These are phyloP conservation scores for Lactifluus piperatus DNA, from an alignment of 768 basidiomycete genomes.

Conservation along the genomic window DNA sequence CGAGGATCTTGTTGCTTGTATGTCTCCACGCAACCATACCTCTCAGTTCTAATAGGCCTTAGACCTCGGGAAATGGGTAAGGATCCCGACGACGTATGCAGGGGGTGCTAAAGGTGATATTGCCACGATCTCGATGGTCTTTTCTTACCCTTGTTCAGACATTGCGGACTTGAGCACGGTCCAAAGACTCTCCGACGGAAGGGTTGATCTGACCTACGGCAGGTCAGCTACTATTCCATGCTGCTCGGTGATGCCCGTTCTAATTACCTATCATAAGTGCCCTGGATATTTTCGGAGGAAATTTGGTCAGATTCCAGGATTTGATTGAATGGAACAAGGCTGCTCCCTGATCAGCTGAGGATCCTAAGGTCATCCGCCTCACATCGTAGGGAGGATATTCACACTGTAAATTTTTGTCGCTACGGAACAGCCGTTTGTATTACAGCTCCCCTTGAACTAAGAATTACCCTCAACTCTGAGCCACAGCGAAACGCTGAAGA, in stretches of 20 bases:
- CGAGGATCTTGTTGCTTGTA: slow-evolving; percentile 73
- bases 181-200: slow-evolving; percentile 67
- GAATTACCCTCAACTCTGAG: background rate
- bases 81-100: slow-evolving; percentile 90
- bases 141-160: slow-evolving; percentile 35
- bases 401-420: slow-evolving; percentile 44
- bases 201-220: slow-evolving; percentile 82
- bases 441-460: background rate
- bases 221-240: slow-evolving; percentile 37
- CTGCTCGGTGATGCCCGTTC: background rate
- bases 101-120: slow-evolving; percentile 81
- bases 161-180: slow-evolving; percentile 77
- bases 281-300: slow-evolving; percentile 66
- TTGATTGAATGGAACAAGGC: slow-evolving; percentile 29
- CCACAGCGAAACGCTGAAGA: background rate
- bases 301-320: slow-evolving; percentile 51
- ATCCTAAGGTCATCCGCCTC: slow-evolving; percentile 35
- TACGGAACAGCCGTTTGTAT: background rate
- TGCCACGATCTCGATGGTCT: background rate
- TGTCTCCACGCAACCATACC: background rate
- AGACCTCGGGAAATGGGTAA: slow-evolving; percentile 90
- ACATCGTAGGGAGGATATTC: slow-evolving; percentile 52
- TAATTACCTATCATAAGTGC: slow-evolving; percentile 30
- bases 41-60: slow-evolving; percentile 14
- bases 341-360: background rate